These are phyloP conservation scores for Aaosphaeria arxii DNA, from an alignment of 2,329 filamentous ascomycete genomes.

Conservation along the genomic window DNA sequence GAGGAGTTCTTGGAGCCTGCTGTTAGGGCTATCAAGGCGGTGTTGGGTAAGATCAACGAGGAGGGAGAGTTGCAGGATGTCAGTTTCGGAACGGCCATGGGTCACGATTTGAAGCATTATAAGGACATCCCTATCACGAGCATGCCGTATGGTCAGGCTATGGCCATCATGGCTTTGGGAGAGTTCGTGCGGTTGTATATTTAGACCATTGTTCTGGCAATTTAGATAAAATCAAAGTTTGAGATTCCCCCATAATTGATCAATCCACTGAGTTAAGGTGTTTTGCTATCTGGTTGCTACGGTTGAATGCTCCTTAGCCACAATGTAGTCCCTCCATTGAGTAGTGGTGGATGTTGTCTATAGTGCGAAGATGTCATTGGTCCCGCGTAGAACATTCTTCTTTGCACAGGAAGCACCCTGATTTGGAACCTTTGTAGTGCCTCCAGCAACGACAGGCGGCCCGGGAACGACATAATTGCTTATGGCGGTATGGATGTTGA, in stretches of 20 bases:
- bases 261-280: too few species aligned
- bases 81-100: constrained; percentile 79
- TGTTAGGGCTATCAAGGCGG: constrained; percentile 63
- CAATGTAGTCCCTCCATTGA: too few species aligned
- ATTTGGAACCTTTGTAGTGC: constrained; percentile 11
- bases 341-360: background rate
- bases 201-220: constrained; percentile 18
- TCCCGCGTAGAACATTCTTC: constrained; percentile 7
- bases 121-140: constrained; percentile 72
- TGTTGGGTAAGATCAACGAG: constrained; percentile 62
- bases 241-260: too few species aligned
- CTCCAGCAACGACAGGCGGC: constrained; percentile 27
- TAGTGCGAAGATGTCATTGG: constrained; percentile 9
- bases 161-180: constrained; percentile 78
- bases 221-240: too few species aligned
- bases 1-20: constrained; percentile 60
- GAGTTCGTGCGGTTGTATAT: constrained; percentile 66
- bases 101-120: constrained; percentile 69
- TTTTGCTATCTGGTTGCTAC: too few species aligned
- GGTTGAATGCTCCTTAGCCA: too few species aligned
- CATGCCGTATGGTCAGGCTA: constrained; percentile 82
- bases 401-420: constrained; percentile 11
- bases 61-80: constrained; percentile 70
- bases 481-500: constrained; percentile 22
- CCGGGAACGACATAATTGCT: constrained; percentile 47